Evolutionary conservation across 2,329 filamentous ascomycete species (phyloP).

Genomic region (Xylariaceae sp.): DNA sequence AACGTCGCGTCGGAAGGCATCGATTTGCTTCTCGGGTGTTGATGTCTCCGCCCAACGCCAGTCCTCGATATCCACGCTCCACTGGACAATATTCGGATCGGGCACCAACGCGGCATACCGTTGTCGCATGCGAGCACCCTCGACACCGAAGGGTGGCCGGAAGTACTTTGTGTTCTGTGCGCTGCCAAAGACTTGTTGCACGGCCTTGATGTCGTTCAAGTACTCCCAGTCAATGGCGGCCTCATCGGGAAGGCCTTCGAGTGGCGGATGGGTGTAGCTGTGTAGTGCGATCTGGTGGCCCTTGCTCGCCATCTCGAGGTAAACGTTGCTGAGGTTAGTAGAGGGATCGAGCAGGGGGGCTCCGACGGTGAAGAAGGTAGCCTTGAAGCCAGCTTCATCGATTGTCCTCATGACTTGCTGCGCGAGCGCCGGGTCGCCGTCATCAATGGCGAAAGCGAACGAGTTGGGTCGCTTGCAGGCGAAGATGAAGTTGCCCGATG

Average conservation of each 20-base stretch:
- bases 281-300: constrained; percentile 67
- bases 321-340: constrained; percentile 59
- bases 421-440: constrained; percentile 56
- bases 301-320: constrained; percentile 54
- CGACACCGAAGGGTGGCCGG: constrained; percentile 63
- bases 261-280: constrained; percentile 64
- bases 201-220: constrained; percentile 49
- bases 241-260: constrained; percentile 51
- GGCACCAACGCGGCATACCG: constrained; percentile 50
- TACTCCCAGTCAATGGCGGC: constrained; percentile 58
- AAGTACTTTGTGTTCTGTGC: constrained; percentile 47
- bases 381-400: constrained; percentile 55
- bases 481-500: constrained; percentile 56
- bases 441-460: constrained; percentile 68
- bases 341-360: constrained; percentile 52
- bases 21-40: constrained; percentile 62
- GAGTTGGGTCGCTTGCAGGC: constrained; percentile 62
- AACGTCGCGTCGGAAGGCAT: constrained; percentile 59
- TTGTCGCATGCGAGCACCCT: constrained; percentile 62
- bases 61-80: constrained; percentile 67
- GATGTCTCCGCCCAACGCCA: constrained; percentile 59
- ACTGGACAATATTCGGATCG: constrained; percentile 57
- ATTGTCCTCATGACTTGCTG: constrained; percentile 58
- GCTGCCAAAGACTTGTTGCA: constrained; percentile 36
- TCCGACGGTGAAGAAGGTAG: constrained; percentile 68